Conservation (phyloP, 1,284 basidiomycete genomes). For the Taiwanofungus camphoratus region DNA sequence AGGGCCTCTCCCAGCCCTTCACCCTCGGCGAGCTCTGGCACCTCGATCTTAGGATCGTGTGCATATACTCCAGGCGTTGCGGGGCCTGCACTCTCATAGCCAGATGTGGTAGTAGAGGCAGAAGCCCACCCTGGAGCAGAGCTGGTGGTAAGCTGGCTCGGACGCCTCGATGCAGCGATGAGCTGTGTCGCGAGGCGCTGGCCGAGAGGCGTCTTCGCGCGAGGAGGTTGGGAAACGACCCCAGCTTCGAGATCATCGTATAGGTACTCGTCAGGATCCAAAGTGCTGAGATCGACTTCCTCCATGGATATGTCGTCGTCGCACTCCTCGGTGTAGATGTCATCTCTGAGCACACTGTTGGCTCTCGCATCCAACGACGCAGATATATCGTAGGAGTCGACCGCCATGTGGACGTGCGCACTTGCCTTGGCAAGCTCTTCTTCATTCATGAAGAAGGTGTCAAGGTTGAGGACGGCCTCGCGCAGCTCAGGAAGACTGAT, state of each 20-base stretch:
- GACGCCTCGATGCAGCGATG: too few relatives aligned
- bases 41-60: constrained; percentile 7
- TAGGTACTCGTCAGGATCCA: background rate
- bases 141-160: background rate
- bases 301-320: background rate
- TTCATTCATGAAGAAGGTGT: constrained; percentile 64
- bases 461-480: constrained; percentile 48
- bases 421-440: constrained; percentile 34
- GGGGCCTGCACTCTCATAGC: constrained; percentile 12
- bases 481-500: constrained; percentile 62
- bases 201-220: background rate
- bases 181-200: too few relatives aligned
- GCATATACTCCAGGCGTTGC: constrained; percentile 8
- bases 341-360: background rate
- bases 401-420: background rate
- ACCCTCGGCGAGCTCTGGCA: constrained; percentile 10
- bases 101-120: constrained; percentile 9
- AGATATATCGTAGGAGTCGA: background rate
- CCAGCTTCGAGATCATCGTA: background rate
- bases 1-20: constrained; percentile 5
- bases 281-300: constrained; percentile 4
- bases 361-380: background rate
- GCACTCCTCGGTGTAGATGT: background rate
- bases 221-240: background rate
- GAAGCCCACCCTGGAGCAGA: constrained; percentile 3